phyloP scores from a whole-genome alignment of 352 stramenopile species.

The Phytophthora rubi region DNA sequence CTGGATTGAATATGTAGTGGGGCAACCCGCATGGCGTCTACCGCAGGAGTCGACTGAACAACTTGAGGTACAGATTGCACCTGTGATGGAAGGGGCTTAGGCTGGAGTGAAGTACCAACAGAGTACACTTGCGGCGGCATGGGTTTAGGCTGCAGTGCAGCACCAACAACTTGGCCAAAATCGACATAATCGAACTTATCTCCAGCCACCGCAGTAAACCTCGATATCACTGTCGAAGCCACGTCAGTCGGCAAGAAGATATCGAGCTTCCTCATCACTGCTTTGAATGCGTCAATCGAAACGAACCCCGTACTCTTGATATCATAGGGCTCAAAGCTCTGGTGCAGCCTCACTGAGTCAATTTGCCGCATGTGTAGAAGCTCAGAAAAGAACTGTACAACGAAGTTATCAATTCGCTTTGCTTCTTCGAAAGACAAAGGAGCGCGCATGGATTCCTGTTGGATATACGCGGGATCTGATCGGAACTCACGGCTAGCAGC shows the following conservation, averaged over 20 bases:
- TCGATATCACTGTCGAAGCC: constrained; percentile 45
- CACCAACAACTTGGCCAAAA: constrained; percentile 53
- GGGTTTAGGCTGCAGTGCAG: constrained; percentile 17
- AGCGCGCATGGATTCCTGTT: constrained; percentile 2
- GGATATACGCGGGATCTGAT: constrained; percentile 3
- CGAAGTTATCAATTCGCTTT: constrained; percentile 49
- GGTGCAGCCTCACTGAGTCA: constrained; percentile 31
- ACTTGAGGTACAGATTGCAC: constrained; percentile 22
- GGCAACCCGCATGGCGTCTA: neutral
- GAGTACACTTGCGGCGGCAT: constrained; percentile 16
- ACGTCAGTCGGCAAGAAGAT: constrained; percentile 58
- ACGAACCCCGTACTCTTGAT: constrained; percentile 65
- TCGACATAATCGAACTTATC: constrained; percentile 81
- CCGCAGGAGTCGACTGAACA: neutral
- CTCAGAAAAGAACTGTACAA: constrained; percentile 58
- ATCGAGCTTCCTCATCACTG: constrained; percentile 70
- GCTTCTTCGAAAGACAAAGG: constrained; percentile 48
- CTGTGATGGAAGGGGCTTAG: constrained; percentile 12
- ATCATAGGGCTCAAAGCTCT: constrained; percentile 69
- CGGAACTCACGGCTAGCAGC: constrained; percentile 17
- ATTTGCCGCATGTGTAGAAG: constrained; percentile 52
- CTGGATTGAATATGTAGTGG: constrained; percentile 1
- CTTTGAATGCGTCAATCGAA: constrained; percentile 62
- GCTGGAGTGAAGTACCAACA: constrained; percentile 17
- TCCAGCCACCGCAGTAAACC: constrained; percentile 51